These are phyloP conservation scores for Xylaria longipes DNA, from an alignment of 495 filamentous ascomycete species.

Conservation along the genomic window DNA sequence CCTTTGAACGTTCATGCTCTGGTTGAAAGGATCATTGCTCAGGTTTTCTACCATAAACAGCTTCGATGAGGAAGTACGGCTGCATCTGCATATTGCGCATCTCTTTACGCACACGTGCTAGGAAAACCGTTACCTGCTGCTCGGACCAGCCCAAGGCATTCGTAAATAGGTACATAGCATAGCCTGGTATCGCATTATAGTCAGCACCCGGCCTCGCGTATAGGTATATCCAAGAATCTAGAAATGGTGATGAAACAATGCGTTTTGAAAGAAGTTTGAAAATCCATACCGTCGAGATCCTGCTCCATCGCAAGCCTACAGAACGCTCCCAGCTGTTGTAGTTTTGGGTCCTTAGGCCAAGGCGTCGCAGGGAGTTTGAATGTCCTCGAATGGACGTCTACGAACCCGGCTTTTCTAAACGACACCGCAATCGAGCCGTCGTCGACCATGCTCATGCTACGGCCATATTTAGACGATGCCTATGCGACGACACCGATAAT, in stretches of 20 bases:
- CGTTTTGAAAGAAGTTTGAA: neutral
- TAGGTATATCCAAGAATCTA: too few species aligned
- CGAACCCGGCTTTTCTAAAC: slow-evolving; percentile 56
- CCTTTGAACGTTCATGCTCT: neutral
- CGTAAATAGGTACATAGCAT: slow-evolving; percentile 36
- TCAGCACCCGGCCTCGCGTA: neutral
- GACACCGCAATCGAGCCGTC: slow-evolving; percentile 14
- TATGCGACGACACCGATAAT: neutral
- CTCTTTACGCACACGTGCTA: slow-evolving; percentile 37
- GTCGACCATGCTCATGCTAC: slow-evolving; percentile 33
- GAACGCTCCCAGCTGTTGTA: slow-evolving; percentile 56
- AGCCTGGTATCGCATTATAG: slow-evolving; percentile 24
- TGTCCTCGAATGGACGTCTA: slow-evolving; percentile 50
- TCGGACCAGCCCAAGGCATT: slow-evolving; percentile 38
- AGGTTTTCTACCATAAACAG: slow-evolving; percentile 34
- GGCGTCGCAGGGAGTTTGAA: slow-evolving; percentile 61
- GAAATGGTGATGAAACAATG: neutral
- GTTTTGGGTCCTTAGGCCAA: slow-evolving; percentile 54
- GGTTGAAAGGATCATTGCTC: neutral
- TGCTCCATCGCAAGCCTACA: slow-evolving; percentile 35
- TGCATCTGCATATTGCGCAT: slow-evolving; percentile 33
- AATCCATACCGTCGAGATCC: slow-evolving; percentile 35
- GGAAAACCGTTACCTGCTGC: slow-evolving; percentile 35
- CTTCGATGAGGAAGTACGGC: slow-evolving; percentile 33
- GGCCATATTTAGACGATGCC: slow-evolving; percentile 21